phyloP scores from a whole-genome alignment of 352 stramenopile species.

The Sclerospora graminicola region DNA sequence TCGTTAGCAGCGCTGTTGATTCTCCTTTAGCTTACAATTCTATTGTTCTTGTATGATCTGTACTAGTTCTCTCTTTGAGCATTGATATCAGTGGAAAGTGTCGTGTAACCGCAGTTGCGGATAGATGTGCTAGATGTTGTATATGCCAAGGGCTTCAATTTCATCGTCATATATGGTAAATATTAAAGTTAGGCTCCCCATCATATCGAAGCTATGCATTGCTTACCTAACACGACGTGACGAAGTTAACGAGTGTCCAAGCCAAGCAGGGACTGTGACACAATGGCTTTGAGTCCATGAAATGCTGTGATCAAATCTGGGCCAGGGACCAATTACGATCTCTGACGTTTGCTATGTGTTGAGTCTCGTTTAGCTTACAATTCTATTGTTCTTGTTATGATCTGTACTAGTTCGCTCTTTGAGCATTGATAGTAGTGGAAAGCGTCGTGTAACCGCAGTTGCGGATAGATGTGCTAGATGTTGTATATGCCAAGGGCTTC shows the following conservation, averaged over 20 bases:
- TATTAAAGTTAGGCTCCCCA: no score
- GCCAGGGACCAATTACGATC: slow-evolving; percentile 69
- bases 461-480: slow-evolving; percentile 93
- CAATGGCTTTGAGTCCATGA: slow-evolving; percentile 92
- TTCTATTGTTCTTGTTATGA: slow-evolving; percentile 3
- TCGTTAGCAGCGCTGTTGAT: slow-evolving; percentile 96
- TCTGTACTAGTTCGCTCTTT: slow-evolving; percentile 72
- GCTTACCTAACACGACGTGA: slow-evolving; percentile 95
- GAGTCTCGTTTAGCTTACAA: no score
- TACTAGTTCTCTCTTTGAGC: slow-evolving; percentile 82
- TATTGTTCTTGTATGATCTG: slow-evolving; percentile 7
- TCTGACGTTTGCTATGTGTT: no score
- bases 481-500: slow-evolving; percentile 87
- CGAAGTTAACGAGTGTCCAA: slow-evolving; percentile 82
- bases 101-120: slow-evolving; percentile 92
- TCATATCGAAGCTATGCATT: slow-evolving; percentile 70
- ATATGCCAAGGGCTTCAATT: slow-evolving; percentile 78
- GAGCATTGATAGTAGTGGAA: slow-evolving; percentile 88
- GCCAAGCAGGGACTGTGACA: slow-evolving; percentile 88
- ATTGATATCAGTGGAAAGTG: slow-evolving; percentile 91
- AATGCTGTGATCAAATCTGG: slow-evolving; percentile 95
- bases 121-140: slow-evolving; percentile 95
- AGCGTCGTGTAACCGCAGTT: slow-evolving; percentile 94
- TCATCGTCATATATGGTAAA: slow-evolving; percentile 92
- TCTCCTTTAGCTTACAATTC: slow-evolving; percentile 40